Conservation (phyloP, 1,284 basidiomycete genomes). For the Irpex rosettiformis region DNA sequence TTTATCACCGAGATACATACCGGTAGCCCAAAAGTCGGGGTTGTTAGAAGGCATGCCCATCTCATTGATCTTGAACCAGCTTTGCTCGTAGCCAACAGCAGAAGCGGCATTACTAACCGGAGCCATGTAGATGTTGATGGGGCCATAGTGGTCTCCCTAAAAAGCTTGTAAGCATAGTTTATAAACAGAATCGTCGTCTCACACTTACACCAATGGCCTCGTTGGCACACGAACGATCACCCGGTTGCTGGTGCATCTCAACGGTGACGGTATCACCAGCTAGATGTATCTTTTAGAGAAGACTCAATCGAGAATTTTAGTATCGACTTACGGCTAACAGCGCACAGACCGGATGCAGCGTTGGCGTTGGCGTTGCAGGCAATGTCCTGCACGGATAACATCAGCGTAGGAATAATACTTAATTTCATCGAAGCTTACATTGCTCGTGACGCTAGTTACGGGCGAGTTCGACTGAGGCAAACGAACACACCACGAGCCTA, state of each 20-base stretch:
- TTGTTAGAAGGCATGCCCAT: conserved; percentile 44
- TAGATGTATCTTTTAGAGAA: conserved; percentile 16
- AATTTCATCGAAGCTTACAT: conserved; percentile 25
- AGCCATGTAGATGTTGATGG: conserved; percentile 44
- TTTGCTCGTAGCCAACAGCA: conserved; percentile 37
- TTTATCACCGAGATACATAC: conserved; percentile 10
- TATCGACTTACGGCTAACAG: conserved; percentile 36
- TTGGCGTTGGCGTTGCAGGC: conserved; percentile 41
- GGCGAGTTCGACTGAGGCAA: conserved; percentile 43
- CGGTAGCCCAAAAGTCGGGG: conserved; percentile 45
- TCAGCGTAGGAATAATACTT: neutral
- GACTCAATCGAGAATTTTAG: neutral
- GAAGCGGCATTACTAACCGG: conserved; percentile 43
- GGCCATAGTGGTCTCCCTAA: conserved; percentile 44
- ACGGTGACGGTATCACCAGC: conserved; percentile 46
- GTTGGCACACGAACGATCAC: conserved; percentile 41
- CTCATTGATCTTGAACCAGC: conserved; percentile 53
- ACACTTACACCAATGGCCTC: conserved; percentile 35
- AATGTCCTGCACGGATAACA: conserved; percentile 34
- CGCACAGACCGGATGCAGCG: conserved; percentile 35
- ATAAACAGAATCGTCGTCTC: conserved; percentile 1
- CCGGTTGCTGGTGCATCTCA: conserved; percentile 53
- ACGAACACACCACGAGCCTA: conserved; percentile 37
- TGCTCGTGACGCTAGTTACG: conserved; percentile 37
- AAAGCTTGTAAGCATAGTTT: conserved; percentile 33